Conservation (phyloP, 306 rosid genomes). For the Vigna unguiculata region DNA sequence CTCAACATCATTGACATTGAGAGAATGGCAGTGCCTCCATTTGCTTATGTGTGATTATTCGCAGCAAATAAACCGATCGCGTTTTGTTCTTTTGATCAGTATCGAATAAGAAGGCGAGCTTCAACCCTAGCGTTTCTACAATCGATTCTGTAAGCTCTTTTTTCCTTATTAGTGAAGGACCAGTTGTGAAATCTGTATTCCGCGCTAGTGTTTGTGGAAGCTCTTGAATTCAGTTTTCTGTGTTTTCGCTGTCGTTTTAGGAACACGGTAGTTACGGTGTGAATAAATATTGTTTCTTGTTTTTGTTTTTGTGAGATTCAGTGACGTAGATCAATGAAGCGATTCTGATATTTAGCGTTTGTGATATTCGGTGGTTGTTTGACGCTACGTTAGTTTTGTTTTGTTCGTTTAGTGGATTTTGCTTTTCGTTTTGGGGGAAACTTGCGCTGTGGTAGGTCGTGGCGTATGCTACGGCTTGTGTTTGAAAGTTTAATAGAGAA, state of each 20-base stretch:
- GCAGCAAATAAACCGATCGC: constrained; percentile 19
- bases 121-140: constrained; percentile 22
- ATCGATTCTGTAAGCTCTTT: constrained; percentile 34
- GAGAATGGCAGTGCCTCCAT: constrained; percentile 13
- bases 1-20: constrained; percentile 3
- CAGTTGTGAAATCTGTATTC: background rate
- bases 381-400: background rate
- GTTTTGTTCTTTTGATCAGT: constrained; percentile 45
- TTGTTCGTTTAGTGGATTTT: constrained; percentile 15
- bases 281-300: background rate
- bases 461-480: constrained; percentile 9
- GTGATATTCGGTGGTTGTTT: background rate
- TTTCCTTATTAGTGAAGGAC: background rate
- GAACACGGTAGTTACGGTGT: background rate
- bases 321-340: constrained; percentile 33
- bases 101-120: constrained; percentile 35
- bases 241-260: background rate
- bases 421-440: constrained; percentile 12
- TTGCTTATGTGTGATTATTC: constrained; percentile 20
- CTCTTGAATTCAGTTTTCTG: constrained; percentile 11
- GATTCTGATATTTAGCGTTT: constrained; percentile 26
- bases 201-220: constrained; percentile 9
- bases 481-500: constrained; percentile 1
- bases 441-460: constrained; percentile 20
- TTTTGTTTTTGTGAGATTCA: constrained; percentile 34